Evolutionary conservation across 192 early-diverging fungal species (phyloP), one percentile per base, ranked within the genome.

Genomic region (Podila verticillata): DNA sequence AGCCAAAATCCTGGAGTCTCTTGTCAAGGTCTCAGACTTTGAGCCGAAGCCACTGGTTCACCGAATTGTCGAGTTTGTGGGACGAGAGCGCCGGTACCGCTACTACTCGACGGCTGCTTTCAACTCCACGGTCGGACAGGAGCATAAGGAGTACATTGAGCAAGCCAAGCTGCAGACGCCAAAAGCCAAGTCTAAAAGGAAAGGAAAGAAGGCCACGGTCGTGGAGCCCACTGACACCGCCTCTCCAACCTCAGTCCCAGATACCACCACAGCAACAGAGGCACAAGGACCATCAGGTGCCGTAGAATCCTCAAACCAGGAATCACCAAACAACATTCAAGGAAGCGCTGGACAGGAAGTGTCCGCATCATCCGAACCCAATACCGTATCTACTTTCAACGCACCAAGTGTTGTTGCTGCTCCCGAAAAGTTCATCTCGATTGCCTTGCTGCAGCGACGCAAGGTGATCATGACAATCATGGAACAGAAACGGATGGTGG

Each of bases 61-160:
- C 3, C 64, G 86, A 10, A 79, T 82, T 13, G 75, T 82, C 20
- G 92, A 93, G 70, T 91, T 91, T 82, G 84, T 86, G 5, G 92
- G 92, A 15, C 74, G 89, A 19, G 88, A 91, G 62, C 69, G 88
- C 7, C 86, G 87, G 15, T 92, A 92, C 66, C 87, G 91, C 24
- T 93, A 93, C 72, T 91, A 78, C 51, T 82, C 89, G 1, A 57
- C 75, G 5, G 73, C 82, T 15, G 74, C 66, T 5, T 84, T 65
- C 65, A 73, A 70, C 36, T 61, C 64, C 6, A 68, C 70, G n/a
- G 56, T 73, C 5, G 62, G 29, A 8, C 58, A 80, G 22, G 77
- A 80, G 7, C 69, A 80, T 20, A 72, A 65, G 61, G 65, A 72
- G 15, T 68, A 72, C 34, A 63, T 80, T 57, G 77, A 68, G 4